These are phyloP conservation scores for Boletus rufocinnamomeus DNA, from an alignment of 768 basidiomycete species.

Conservation along the genomic window DNA sequence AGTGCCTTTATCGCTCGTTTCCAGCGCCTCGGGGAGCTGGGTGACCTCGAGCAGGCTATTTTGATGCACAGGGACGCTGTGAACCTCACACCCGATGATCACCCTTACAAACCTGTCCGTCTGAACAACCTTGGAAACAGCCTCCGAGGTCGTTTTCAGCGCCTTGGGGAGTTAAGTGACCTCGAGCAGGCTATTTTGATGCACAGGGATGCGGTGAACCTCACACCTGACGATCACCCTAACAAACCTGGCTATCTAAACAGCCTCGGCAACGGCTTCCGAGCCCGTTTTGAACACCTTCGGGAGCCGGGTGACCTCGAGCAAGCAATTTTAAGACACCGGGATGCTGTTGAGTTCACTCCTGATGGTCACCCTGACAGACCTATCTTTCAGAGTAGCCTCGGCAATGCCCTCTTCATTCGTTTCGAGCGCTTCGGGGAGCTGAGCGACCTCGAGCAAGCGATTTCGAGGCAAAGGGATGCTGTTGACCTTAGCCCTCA, in stretches of 20 bases:
- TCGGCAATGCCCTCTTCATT: not conserved
- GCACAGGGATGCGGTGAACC: not conserved
- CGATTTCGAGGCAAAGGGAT: not conserved
- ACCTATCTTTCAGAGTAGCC: not conserved
- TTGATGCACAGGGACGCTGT: not conserved
- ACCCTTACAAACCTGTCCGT: not conserved
- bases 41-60: not conserved
- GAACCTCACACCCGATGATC: not conserved
- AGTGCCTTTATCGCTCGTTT: not conserved
- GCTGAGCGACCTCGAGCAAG: not conserved
- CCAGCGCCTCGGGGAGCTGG: not conserved
- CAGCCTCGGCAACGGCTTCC: not conserved
- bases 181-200: not conserved
- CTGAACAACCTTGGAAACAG: not conserved
- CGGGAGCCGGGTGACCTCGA: not conserved
- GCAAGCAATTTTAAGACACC: not conserved
- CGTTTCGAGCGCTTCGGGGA: slow-evolving; percentile 3
- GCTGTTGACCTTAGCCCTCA: not conserved
- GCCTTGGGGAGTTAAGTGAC: not conserved
- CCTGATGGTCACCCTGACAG: not conserved
- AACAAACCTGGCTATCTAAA: not conserved
- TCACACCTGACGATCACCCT: not conserved
- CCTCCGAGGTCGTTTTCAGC: not conserved
- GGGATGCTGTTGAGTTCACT: not conserved
- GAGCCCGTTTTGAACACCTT: not conserved